Evolutionary conservation across 2,329 filamentous ascomycete genomes (phyloP), one percentile per base, ranked within the genome.

Genomic region (Trichoderma sp.): DNA sequence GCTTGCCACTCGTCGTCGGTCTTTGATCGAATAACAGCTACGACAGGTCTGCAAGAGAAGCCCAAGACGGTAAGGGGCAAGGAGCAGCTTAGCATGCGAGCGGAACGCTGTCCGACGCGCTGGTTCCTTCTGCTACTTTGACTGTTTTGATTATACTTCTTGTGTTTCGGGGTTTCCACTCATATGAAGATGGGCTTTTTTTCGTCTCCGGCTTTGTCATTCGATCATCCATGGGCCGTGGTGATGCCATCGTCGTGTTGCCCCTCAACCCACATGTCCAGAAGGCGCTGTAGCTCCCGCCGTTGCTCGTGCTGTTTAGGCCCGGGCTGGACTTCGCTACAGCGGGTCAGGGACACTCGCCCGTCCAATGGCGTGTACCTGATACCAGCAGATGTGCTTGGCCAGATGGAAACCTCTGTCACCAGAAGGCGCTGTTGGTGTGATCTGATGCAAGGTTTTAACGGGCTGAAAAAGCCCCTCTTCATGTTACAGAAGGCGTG

Each of bases 51-150:
- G 60, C 60, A 55, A 54, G 48, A 54, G 14, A 45, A n/a, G 17
- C 59, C 59, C 26, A 63, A 55, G 50, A 47, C 14, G 60, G 60
- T 63, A 54, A 63, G 50, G 15, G 21, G 10, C 17, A 19, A 17
- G 19, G 19, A 19, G 26, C 28, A 10, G 15, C 47, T 39, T 54
- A 47, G 59, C 50, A 50, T 21, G 48, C 15, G 17, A 30, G 24
- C 39, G 48, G 47, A 15, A 62, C 14, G 5, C 5, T n/a, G 17
- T 21, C 41, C 26, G 50, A 39, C 47, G 60, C 41, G 26, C 14
- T 30, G 39, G 34, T 17, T 30, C 14, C 2, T 54, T 45, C 24
- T 59, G 28, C 15, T 48, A 28, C 19, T 17, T 47, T 24, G 19
- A 45, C 28, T 45, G 24, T 62, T 39, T 62, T 24, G 57, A 3